Conservation (phyloP, 139 green algal genomes). For the Closterium sp. region DNA sequence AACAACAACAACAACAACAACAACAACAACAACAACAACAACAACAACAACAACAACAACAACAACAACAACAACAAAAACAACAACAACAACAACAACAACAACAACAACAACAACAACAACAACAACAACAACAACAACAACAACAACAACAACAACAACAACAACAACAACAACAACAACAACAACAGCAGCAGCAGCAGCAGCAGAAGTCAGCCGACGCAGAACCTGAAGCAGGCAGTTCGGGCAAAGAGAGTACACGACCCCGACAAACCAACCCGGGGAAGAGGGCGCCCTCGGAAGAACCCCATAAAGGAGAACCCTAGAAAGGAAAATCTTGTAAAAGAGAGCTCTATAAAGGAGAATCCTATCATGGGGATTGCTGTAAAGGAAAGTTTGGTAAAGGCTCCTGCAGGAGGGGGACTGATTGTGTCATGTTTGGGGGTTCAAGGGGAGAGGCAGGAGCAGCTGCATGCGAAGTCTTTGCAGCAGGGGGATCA, state of each 20-base stretch:
- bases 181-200: neutral
- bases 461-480: neutral
- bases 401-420: neutral
- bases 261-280: neutral
- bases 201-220: neutral
- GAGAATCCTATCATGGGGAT: neutral
- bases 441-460: neutral
- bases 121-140: too few species aligned
- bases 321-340: neutral
- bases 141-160: neutral
- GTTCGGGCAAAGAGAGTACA: neutral
- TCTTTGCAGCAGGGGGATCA: too few species aligned
- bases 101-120: neutral
- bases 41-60: neutral
- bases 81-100: neutral
- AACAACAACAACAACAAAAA: neutral
- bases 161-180: neutral
- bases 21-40: neutral
- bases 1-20: too few species aligned
- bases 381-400: neutral
- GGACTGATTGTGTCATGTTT: neutral
- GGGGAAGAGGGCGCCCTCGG: neutral
- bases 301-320: neutral
- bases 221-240: neutral
- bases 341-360: neutral